Percentiles rank a stretch among this genome's conserved stretches.
These are phyloP conservation scores for Epichloe hybrida DNA, from an alignment of 2,329 filamentous ascomycete genomes.

Conservation along the genomic window DNA sequence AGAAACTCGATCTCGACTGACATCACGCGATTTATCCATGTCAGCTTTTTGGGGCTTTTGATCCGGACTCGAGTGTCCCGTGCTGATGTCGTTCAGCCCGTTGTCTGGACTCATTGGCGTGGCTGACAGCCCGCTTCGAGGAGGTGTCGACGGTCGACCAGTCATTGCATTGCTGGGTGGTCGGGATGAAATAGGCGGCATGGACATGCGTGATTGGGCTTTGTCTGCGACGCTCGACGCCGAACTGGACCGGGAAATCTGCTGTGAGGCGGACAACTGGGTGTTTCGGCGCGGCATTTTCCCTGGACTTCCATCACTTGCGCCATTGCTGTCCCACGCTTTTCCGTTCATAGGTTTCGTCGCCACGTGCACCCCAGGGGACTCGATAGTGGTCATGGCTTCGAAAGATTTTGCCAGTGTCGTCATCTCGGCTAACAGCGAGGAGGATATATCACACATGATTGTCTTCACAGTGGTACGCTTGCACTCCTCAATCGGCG, in stretches of 20 bases:
- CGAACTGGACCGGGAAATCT: constrained; percentile 38
- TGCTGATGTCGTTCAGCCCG: constrained; percentile 22
- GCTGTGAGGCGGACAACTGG: constrained; percentile 31
- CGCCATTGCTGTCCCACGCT: constrained; percentile 20
- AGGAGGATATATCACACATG: constrained; percentile 65
- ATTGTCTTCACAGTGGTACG: constrained; percentile 70
- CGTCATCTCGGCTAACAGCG: constrained; percentile 63
- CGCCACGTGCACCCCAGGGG: constrained; percentile 44
- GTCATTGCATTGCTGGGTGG: constrained; percentile 28
- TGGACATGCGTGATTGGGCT: constrained; percentile 60
- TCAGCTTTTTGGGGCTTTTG: constrained; percentile 23
- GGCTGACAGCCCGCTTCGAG: constrained; percentile 33
- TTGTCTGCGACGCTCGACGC: constrained; percentile 41
- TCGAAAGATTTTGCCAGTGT: constrained; percentile 61
- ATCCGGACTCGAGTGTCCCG: constrained; percentile 29
- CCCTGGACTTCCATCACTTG: constrained; percentile 24
- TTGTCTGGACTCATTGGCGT: constrained; percentile 37
- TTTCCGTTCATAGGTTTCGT: constrained; percentile 27
- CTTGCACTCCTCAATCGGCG: constrained; percentile 52
- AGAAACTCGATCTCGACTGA: constrained; percentile 42
- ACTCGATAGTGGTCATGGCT: constrained; percentile 61
- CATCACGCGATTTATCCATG: constrained; percentile 32
- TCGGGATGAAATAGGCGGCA: constrained; percentile 52
- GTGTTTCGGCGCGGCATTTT: constrained; percentile 38
- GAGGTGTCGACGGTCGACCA: constrained; percentile 36